Evolutionary conservation across 345 rosid genomes (phyloP), one percentile per base, ranked within the genome.

Genomic region (Noccaea bulbosa): DNA sequence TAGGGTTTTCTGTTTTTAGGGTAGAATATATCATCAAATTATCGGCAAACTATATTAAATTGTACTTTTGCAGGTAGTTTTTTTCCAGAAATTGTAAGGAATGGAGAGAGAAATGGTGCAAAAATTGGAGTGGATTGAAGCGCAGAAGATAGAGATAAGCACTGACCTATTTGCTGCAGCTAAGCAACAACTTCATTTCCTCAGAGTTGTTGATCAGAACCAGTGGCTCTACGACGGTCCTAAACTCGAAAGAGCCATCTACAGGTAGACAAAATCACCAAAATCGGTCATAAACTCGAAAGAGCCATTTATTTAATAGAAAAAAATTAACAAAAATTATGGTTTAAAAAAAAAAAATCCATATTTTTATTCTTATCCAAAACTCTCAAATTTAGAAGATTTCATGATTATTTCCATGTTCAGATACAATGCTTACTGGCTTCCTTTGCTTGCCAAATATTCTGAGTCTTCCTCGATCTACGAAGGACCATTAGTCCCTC

Each of bases 361-460:
- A 35, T 35, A 5, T 50, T 5, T 5, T 33, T 5, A 2, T 9
- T 48, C 1, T 24, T 50, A 2, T 24, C 7, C 17, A 11, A 38
- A 40, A 59, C 16, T 12, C 2, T 27, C n/a, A 55, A 55, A 15
- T 27, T 48, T 68, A 38, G 16, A 24, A 30, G 35, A 43, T 61
- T 43, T 61, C 7, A 11, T 32, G 8, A 6, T n/a, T 33, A 10
- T 62, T 5, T 76, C 70, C 70, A 3, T 64, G 11, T 35, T 15
- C 80, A 91, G 96, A 82, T 92, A 92, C 72, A 89, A 84, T 77
- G 88, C 89, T 68, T 85, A 82, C 46, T 92, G 96, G 98, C 96
- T 89, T 82, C 98, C 96, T 34, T 73, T 92, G 85, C 94, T 92
- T 16, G 92, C 92, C 47, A 83, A 83, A 70, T 82, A 78, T 48